Base-by-base conservation (phyloP, 208 protist genomes). In the Acanthamoeba triangularis region DNA sequence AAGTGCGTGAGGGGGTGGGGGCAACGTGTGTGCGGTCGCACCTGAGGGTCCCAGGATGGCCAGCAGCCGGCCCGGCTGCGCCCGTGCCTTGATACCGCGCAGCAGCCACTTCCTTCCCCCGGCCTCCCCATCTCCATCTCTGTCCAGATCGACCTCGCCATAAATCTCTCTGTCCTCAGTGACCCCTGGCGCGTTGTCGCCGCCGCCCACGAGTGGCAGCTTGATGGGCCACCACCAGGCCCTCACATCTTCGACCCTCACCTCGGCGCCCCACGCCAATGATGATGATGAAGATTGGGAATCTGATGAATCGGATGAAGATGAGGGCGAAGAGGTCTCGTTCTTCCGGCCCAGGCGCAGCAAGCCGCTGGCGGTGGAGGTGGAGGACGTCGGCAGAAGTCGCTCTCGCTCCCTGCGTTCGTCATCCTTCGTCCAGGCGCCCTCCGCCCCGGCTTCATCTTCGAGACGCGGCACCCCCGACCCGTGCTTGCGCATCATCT, bases 21-120 rank as follows among this genome's bases (percentile, higher is more conserved):
- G n/a, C n/a, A n/a, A n/a, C n/a, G 20, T 3, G 44, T 59, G 18
- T 23, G 16, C 23, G 44, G 20, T 14, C 11, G 23, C 35, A 90
- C 88, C 88, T 1, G 90, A 94, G 52, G 90, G 90, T 56, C 90
- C 90, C 82, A 97, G 96, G 20, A 96, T 96, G 59, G 95, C 96
- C 28, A 96, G 67, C 5, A 96, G 52, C 5, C 84, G 37, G 6
- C 95, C 95, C 7, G 95, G 95, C 33, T 59, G 61, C 8, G 61
- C 85, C 35, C 25, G 20, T 23, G 59, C 95, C 4, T 25, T 84
- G 80, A 96, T 54, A 33, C 54, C 54, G 23, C 54, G 65, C 33
- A 94, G 30, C 23, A 94, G 76, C 76, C 28, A 49, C 28, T 82
- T 35, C 30, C 41, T 85, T 82, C 33, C 4, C 28, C 47, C 25